Conservation (phyloP, 116 monocot species). For the Papilionanthe hybrid region DNA sequence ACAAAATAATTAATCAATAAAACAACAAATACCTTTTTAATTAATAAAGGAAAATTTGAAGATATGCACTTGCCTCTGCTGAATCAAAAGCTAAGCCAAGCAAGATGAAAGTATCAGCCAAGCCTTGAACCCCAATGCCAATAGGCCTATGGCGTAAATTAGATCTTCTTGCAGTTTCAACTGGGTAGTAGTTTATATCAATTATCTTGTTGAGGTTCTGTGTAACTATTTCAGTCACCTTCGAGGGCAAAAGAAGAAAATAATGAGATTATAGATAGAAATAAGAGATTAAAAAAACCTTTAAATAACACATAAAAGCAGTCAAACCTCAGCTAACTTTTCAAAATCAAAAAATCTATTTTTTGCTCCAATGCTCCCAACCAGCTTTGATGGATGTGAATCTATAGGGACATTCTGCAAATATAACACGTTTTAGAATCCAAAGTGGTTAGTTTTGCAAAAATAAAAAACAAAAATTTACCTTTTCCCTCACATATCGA, state of each 20-base stretch:
- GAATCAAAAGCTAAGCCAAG: conserved; percentile 99
- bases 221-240: conserved; percentile 77
- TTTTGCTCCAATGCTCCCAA: conserved; percentile 77
- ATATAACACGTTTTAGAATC: background rate
- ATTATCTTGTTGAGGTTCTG: conserved; percentile 94
- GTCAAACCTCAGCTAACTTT: conserved; percentile 81
- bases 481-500: conserved; percentile 87
- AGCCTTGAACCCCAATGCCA: conserved; percentile 90
- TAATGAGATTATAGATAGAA: background rate
- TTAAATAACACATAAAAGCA: background rate
- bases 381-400: conserved; percentile 85
- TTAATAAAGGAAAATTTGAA: background rate
- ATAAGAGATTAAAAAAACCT: background rate
- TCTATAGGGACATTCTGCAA: conserved; percentile 74
- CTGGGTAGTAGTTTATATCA: conserved; percentile 86
- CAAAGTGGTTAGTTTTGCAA: background rate
- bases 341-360: conserved; percentile 95
- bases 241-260: conserved; percentile 1
- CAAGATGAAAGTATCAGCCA: conserved; percentile 92
- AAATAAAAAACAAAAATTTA: conserved; percentile 2
- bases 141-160: conserved; percentile 87
- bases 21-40: background rate
- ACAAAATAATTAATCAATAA: background rate
- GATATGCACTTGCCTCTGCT: conserved; percentile 42
- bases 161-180: conserved; percentile 82